Evolutionary conservation across 2,329 filamentous ascomycete genomes (phyloP).

Genomic region (Clarireedia monteithiana): DNA sequence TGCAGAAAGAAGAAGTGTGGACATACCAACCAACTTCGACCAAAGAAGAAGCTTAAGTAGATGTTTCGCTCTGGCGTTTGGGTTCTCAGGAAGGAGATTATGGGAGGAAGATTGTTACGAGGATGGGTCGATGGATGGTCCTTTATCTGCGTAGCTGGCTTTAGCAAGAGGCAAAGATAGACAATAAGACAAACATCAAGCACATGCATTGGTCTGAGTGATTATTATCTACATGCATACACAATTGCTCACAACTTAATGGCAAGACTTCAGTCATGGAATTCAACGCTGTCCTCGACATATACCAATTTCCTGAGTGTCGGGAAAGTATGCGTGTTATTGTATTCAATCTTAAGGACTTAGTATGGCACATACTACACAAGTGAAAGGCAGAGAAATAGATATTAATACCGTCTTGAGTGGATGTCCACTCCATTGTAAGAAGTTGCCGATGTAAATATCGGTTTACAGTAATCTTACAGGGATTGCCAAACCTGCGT

Average conservation of each 20-base stretch:
- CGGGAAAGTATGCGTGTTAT: no score
- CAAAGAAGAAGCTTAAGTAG: conserved; percentile 99
- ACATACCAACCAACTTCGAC: conserved; percentile 99
- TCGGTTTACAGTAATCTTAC: not conserved
- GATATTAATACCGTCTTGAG: no score
- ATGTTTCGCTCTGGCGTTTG: conserved; percentile 38
- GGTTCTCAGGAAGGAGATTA: conserved; percentile 11
- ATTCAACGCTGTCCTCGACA: no score
- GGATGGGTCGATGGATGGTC: conserved; percentile 12
- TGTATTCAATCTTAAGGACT: no score
- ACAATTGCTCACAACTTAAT: not conserved
- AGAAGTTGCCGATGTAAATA: no score
- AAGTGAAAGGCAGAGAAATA: no score
- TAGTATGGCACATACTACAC: no score
- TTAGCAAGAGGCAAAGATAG: conserved; percentile 11
- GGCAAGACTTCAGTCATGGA: not conserved
- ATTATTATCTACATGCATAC: not conserved
- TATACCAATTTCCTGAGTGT: no score
- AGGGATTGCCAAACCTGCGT: conserved; percentile 3
- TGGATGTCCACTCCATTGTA: no score
- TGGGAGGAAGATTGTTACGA: conserved; percentile 1
- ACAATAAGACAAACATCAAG: conserved; percentile 14
- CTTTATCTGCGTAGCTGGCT: conserved; percentile 19
- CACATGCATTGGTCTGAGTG: not conserved
- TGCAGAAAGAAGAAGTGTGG: conserved; percentile 99